phyloP scores from a whole-genome alignment of 1,284 basidiomycete species.

The Exobasidium cylindrosporum region DNA sequence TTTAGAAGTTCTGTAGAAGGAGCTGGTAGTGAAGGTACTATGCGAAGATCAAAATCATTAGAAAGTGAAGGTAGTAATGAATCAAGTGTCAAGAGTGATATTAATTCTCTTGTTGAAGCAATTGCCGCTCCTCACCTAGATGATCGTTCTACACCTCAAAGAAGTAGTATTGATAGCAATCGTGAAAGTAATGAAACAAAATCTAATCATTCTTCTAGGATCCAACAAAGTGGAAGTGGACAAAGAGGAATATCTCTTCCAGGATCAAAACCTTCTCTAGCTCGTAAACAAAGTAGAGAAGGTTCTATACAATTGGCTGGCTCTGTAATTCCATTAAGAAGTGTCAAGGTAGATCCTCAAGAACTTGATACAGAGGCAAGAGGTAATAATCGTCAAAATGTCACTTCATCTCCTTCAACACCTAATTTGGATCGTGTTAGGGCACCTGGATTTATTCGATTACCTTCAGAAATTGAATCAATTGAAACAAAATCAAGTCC shows the following conservation, averaged over 20 bases:
- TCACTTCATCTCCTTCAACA: not conserved
- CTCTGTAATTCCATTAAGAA: conserved; percentile 55
- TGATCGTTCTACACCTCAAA: not conserved
- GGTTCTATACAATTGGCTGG: conserved; percentile 48
- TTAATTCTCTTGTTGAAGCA: conserved; percentile 69
- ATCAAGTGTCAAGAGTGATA: conserved; percentile 57
- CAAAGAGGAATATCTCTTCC: not conserved
- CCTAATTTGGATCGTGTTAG: not conserved
- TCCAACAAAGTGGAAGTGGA: not conserved
- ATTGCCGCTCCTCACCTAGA: conserved; percentile 54
- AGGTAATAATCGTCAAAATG: not conserved
- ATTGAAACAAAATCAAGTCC: not conserved
- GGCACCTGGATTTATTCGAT: not conserved
- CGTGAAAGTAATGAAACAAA: not conserved
- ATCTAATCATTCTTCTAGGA: not conserved
- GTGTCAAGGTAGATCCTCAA: conserved; percentile 53
- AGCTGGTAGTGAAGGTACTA: conserved; percentile 19
- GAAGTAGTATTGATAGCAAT: conserved; percentile 2
- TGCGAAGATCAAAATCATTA: conserved; percentile 32
- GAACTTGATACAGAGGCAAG: conserved; percentile 20
- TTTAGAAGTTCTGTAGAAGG: conserved; percentile 54
- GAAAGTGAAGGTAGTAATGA: conserved; percentile 29
- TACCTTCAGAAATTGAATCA: not conserved
- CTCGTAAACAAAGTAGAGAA: not conserved
- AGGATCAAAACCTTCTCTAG: too few relatives aligned